Percentiles rank a stretch among this genome's conserved stretches.
These are phyloP conservation scores for Pycnococcus provasolii DNA, from an alignment of 139 green algal species.

Conservation along the genomic window DNA sequence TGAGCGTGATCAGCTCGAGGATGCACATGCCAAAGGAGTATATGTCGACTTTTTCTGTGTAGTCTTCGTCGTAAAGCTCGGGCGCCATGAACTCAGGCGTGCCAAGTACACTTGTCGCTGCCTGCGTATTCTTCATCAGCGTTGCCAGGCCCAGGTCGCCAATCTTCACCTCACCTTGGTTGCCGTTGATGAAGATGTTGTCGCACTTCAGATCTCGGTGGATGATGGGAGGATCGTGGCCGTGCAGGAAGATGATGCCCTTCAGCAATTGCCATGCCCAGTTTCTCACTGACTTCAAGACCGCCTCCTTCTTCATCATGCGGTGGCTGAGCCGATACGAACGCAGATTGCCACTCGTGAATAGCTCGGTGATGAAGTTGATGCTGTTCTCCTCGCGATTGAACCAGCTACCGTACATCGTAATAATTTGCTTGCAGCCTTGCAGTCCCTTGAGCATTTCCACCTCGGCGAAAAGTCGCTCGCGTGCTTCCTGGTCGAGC, in stretches of 20 bases:
- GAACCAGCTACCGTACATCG: slow-evolving; percentile 90
- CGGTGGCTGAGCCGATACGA: slow-evolving; percentile 58
- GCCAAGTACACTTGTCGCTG: slow-evolving; percentile 60
- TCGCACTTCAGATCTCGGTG: slow-evolving; percentile 93
- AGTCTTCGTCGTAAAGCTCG: slow-evolving; percentile 99
- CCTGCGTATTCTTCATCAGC: slow-evolving; percentile 72
- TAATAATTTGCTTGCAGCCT: slow-evolving; percentile 96
- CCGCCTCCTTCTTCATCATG: slow-evolving; percentile 30
- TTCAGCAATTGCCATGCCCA: slow-evolving; percentile 97
- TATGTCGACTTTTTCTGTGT: slow-evolving; percentile 97
- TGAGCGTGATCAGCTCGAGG: slow-evolving; percentile 92
- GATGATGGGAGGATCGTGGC: slow-evolving; percentile 73
- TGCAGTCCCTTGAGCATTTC: slow-evolving; percentile 91
- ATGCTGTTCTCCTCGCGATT: slow-evolving; percentile 72
- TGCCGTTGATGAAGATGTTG: slow-evolving; percentile 58
- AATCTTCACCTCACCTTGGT: slow-evolving; percentile 93
- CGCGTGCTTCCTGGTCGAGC: slow-evolving; percentile 64
- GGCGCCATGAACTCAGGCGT: slow-evolving; percentile 98
- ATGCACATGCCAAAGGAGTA: slow-evolving; percentile 96
- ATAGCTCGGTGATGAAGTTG: slow-evolving; percentile 99
- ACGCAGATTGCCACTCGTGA: slow-evolving; percentile 87
- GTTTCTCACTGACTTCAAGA: slow-evolving; percentile 65
- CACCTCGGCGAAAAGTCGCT: slow-evolving; percentile 88
- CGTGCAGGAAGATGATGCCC: slow-evolving; percentile 91
- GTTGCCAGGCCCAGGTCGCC: slow-evolving; percentile 93